Evolutionary conservation across 2,329 filamentous ascomycete genomes (phyloP).

Genomic region (Colletotrichum noveboracense): DNA sequence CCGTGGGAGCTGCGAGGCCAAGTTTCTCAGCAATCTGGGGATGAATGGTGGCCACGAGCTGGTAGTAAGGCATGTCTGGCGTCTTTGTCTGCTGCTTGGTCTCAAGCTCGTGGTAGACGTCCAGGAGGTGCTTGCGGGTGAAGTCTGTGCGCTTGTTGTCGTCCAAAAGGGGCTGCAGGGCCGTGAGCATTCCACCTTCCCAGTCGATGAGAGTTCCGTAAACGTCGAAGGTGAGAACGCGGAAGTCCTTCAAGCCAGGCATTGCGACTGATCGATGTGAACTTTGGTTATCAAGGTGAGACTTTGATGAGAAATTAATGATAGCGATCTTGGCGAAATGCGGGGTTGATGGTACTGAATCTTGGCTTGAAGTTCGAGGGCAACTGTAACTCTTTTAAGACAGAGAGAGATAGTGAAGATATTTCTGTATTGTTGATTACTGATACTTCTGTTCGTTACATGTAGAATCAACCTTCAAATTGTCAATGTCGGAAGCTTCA

Average conservation of each 20-base stretch:
- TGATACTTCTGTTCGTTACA: background rate
- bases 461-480: background rate
- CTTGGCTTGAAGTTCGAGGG: background rate
- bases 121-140: slow-evolving; percentile 43
- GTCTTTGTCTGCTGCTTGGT: slow-evolving; percentile 57
- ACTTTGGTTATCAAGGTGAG: background rate
- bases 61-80: slow-evolving; percentile 64
- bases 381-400: background rate
- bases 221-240: slow-evolving; percentile 73
- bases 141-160: slow-evolving; percentile 28
- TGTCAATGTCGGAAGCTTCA: background rate
- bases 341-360: background rate
- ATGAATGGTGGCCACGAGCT: slow-evolving; percentile 58
- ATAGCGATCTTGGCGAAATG: background rate
- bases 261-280: background rate
- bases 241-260: slow-evolving; percentile 30
- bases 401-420: accelerated
- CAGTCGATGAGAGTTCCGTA: slow-evolving; percentile 84
- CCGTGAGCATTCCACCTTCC: slow-evolving; percentile 67
- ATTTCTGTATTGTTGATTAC: background rate
- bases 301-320: background rate
- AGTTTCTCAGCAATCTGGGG: slow-evolving; percentile 51
- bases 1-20: slow-evolving; percentile 36
- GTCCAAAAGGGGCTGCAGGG: slow-evolving; percentile 56
- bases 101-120: slow-evolving; percentile 48